A percentile compares a stretch with the other conserved stretches of the same genome.
phyloP scores from a whole-genome alignment of 2,329 filamentous ascomycete species.

The Aspergillus niger region DNA sequence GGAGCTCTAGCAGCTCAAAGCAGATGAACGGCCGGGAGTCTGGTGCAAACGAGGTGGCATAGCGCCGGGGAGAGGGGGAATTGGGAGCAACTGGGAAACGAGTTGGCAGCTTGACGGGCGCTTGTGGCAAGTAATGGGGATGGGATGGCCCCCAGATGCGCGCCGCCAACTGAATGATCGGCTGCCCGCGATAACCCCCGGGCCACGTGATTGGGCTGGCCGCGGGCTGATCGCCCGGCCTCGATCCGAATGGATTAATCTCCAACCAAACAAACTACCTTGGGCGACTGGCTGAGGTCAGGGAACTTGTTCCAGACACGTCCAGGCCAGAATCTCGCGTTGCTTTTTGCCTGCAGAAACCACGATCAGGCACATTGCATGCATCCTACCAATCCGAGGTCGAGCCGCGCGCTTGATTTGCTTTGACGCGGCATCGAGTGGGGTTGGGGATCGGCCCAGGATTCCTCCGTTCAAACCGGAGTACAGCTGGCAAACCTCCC shows the following conservation, averaged over 20 bases:
- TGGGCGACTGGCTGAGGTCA: too few relatives aligned
- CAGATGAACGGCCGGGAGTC: slow-evolving; percentile 16
- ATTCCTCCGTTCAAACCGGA: slow-evolving; percentile 12
- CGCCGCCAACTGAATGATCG: slow-evolving; percentile 10
- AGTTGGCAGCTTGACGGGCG: background rate
- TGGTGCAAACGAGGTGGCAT: slow-evolving; percentile 21
- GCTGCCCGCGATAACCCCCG: slow-evolving; percentile 4
- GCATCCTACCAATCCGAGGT: background rate
- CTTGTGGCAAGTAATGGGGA: background rate
- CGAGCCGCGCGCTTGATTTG: slow-evolving; percentile 11
- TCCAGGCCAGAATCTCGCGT: background rate
- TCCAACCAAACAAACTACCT: background rate
- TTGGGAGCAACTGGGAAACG: background rate
- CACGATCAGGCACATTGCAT: background rate
- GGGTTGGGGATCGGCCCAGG: slow-evolving; percentile 14
- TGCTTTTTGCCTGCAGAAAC: background rate
- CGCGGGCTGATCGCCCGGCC: slow-evolving; percentile 1
- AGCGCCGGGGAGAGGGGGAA: slow-evolving; percentile 15
- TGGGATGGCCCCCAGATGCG: background rate
- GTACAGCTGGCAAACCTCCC: background rate
- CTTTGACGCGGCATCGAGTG: slow-evolving; percentile 9
- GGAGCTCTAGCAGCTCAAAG: slow-evolving; percentile 25
- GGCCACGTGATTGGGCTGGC: slow-evolving; percentile 17
- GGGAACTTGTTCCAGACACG: background rate
- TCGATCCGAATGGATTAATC: background rate